phyloP scores from a whole-genome alignment of 1,284 basidiomycete species.

The Mycena citricolor region DNA sequence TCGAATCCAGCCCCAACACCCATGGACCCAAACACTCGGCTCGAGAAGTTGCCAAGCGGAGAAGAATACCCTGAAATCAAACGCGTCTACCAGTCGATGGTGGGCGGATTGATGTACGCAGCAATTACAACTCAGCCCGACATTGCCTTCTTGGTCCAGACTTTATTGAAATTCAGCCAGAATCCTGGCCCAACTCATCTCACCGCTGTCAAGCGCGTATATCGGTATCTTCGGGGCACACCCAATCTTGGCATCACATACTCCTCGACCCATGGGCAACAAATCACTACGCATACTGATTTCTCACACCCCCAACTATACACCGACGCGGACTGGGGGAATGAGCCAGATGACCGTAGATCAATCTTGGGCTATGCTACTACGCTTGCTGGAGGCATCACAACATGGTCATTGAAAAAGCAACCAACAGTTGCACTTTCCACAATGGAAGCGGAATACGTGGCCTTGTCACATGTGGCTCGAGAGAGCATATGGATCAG shows the following conservation, averaged over 20 bases:
- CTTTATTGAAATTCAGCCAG: constrained; percentile 3
- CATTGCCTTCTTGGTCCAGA: constrained; percentile 13
- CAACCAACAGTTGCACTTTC: constrained; percentile 32
- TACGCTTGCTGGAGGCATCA: constrained; percentile 22
- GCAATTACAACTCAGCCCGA: constrained; percentile 14
- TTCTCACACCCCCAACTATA: constrained; percentile 6
- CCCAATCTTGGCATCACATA: constrained; percentile 8
- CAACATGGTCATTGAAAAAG: constrained; percentile 29
- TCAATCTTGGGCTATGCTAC: constrained; percentile 28
- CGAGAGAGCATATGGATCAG: constrained; percentile 29
- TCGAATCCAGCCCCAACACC: constrained; percentile 29
- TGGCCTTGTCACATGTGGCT: constrained; percentile 28
- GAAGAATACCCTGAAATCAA: constrained; percentile 22
- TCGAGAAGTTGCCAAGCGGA: constrained; percentile 14
- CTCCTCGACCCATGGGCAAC: neutral
- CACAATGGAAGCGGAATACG: constrained; percentile 36
- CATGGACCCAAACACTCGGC: constrained; percentile 27
- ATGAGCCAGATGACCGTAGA: constrained; percentile 14
- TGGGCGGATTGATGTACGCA: constrained; percentile 14
- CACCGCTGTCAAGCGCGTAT: constrained; percentile 6
- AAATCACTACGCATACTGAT: neutral
- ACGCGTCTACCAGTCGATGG: constrained; percentile 4
- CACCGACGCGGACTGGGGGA: constrained; percentile 33
- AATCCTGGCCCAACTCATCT: constrained; percentile 9
- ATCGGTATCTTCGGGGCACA: constrained; percentile 3